Base-by-base conservation (phyloP, 169 alveolate genomes). In the Plasmodium berghei region DNA sequence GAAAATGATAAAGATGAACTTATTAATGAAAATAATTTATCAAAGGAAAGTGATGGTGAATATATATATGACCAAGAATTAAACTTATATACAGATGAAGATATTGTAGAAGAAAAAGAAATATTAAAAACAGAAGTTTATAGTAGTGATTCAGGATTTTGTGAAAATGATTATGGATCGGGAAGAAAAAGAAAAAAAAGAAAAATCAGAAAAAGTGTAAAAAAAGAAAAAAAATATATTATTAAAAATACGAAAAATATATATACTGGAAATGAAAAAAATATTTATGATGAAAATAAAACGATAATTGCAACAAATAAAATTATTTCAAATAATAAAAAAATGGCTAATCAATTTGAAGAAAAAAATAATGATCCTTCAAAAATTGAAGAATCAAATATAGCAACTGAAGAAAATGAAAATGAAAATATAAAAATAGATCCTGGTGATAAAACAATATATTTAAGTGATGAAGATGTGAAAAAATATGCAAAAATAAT, bases 61-160 rank as follows among this genome's bases (percentile, higher is more conserved):
- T 22, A 66, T 45, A 49, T n/a, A 5, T 48, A 20, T 24, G 45
- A 80, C 9, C 83, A 80, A 28, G 67, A 63, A 4, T 10, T 61
- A 26, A 70, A 45, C 20, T 61, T 59, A 5, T 45, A 40, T 18
- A 66, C 77, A 24, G 90, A 80, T 54, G 90, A 80, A 66, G 90
- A 80, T 61, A 80, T 80, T 80, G 70, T 80, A n/a, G 83, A 80
- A 61, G 90, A 80, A 70, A 64, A 66, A 16, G 71, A 64, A 80
- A 80, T 80, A 20, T 55, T 80, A 59, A 66, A 54, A 16, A 80
- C 64, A 10, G 90, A 80, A 61, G 69, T 66, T 8, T 80, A 80
- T 26, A 80, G 90, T 66, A 64, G 54, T 9, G 90, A 80, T 14
- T 80, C 90, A 3, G 90, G 18, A 5, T 54, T 80, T 67, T 48